A percentile compares a stretch with the other conserved stretches of the same genome.
Evolutionary conservation across 176 grass and related monocot species (phyloP).

Genomic region (Metroxylon sagu): DNA sequence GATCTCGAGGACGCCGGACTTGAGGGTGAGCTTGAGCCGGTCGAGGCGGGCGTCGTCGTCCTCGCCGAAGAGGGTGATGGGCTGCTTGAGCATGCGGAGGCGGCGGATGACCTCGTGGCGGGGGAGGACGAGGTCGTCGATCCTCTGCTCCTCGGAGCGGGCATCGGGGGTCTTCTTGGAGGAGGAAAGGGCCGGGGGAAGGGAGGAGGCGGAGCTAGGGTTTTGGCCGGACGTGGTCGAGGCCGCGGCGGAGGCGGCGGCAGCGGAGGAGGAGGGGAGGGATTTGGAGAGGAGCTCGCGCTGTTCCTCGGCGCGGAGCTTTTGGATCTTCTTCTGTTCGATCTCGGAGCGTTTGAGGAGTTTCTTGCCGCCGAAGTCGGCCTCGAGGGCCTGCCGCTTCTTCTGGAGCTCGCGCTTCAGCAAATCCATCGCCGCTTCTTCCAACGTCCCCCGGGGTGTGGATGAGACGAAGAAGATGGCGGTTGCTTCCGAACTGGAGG

Average conservation of each 20-base stretch:
- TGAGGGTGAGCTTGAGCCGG: conserved; percentile 36
- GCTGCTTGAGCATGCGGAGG: conserved; percentile 55
- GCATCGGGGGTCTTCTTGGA: conserved; percentile 9
- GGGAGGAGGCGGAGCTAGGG: conserved; percentile 1
- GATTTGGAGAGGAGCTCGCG: conserved; percentile 34
- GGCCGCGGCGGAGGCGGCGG: neutral
- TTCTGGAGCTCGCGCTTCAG: conserved; percentile 65
- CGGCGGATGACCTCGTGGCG: conserved; percentile 55
- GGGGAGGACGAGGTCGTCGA: conserved; percentile 17
- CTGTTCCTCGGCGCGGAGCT: conserved; percentile 31
- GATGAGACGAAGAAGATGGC: too few species aligned
- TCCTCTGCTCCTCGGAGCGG: neutral
- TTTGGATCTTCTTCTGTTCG: conserved; percentile 42
- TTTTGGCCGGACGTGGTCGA: neutral
- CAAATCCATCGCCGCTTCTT: conserved; percentile 39
- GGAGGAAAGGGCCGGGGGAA: neutral
- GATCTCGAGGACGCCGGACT: conserved; percentile 31
- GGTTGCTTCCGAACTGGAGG: too few species aligned
- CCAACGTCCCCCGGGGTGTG: too few species aligned
- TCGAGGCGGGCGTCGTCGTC: conserved; percentile 41
- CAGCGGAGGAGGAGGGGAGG: neutral
- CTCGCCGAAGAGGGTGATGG: conserved; percentile 60
- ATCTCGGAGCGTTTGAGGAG: conserved; percentile 52
- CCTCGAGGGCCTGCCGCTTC: conserved; percentile 44
- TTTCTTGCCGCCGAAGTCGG: conserved; percentile 53